Evolutionary conservation across 1,139 yeast genomes (phyloP).

Genomic region (Lodderomyces parapsilosis): DNA sequence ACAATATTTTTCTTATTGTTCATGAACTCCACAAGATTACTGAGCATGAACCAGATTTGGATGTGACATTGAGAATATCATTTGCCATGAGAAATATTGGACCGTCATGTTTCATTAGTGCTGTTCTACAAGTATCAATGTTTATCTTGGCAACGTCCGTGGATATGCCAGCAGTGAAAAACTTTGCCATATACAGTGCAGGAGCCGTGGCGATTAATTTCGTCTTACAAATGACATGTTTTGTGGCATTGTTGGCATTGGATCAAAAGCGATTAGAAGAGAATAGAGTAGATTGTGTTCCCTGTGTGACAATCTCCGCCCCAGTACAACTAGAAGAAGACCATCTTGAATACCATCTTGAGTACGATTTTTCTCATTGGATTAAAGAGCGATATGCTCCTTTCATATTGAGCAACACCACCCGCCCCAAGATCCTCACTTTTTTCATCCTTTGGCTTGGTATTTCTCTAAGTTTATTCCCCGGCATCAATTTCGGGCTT

Average conservation of each 20-base stretch:
- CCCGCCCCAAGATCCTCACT: constrained; percentile 49
- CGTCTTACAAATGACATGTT: constrained; percentile 74
- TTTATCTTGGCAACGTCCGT: constrained; percentile 79
- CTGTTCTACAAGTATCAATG: constrained; percentile 73
- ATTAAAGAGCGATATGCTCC: constrained; percentile 45
- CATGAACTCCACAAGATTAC: constrained; percentile 69
- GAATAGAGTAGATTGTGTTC: constrained; percentile 58
- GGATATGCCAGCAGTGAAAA: constrained; percentile 92
- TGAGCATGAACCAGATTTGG: constrained; percentile 21
- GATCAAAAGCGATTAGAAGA: constrained; percentile 65
- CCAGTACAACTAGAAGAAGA: constrained; percentile 15
- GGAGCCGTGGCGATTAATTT: constrained; percentile 82
- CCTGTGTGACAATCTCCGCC: constrained; percentile 38
- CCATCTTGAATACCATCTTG: constrained; percentile 17
- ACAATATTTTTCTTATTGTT: constrained; percentile 82
- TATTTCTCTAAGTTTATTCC: constrained; percentile 64
- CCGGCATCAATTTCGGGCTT: constrained; percentile 70
- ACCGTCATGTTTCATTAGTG: constrained; percentile 80
- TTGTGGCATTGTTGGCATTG: constrained; percentile 66
- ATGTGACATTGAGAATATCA: constrained; percentile 55
- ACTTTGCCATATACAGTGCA: constrained; percentile 89
- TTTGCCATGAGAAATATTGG: constrained; percentile 72
- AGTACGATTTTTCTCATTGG: constrained; percentile 27
- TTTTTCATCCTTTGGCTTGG: constrained; percentile 65
- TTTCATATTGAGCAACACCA: constrained; percentile 46